Evolutionary conservation across 176 grass and related monocot genomes (phyloP), one percentile per base, ranked within the genome.

Genomic region (Avena insularis): DNA sequence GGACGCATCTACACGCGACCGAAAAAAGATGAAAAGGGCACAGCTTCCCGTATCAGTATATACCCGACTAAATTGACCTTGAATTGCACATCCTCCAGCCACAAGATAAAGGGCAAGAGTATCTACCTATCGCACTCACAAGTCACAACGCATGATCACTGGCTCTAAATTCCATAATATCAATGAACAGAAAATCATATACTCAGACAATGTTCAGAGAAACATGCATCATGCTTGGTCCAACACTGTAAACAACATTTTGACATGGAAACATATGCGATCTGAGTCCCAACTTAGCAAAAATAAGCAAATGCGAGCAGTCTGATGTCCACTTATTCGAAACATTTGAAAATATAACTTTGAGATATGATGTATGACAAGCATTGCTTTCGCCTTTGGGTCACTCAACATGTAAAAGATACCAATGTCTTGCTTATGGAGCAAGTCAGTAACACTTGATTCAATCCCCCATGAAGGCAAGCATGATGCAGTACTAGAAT

Each of bases 1-100:
- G 49, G 50, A 77, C 74, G 74, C 48, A 23, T 76, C 73, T 17
- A 8, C 73, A 54, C 14, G n/a, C n/a, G 43, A 76, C 48, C 72
- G 1, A 2, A 1, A 29, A 31, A 9, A 14, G 73, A 21, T 75
- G 7, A 12, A 35, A 55, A 77, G 2, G 74, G 74, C 25, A 71
- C 36, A n/a, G 36, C 35, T 20, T 71, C 8, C 67, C 35, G 16
- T 43, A 62, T 62, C 33, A 0, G 33, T 35, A 35, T 1, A 5
- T 33, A 20, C 11, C 35, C 1, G 3, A 43, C 0, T 19, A 16
- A 10, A 40, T 19, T 20, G 2, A 69, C 66, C 66, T 69, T 36
- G 64, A 3, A 64, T 12, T 31, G 61, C 61, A 29, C 61, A 64
- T 10, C 4, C 12, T 33, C 62, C 63, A 7, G 12, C 12, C 12